phyloP scores from a whole-genome alignment of 768 basidiomycete species.

The Polyporus arcularius region DNA sequence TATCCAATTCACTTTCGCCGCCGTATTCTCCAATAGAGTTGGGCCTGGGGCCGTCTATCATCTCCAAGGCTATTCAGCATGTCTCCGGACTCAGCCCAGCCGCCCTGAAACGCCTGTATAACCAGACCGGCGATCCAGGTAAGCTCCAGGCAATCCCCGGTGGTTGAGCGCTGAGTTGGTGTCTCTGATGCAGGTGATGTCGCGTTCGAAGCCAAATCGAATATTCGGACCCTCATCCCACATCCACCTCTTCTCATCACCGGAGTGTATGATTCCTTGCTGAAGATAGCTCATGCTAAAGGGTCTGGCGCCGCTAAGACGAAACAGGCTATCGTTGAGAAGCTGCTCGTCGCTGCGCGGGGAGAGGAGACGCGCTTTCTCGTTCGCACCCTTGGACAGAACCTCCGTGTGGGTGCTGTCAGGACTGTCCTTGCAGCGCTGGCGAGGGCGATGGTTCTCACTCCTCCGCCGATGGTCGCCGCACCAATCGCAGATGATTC shows the following conservation, averaged over 20 bases:
- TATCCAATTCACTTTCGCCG: slow-evolving; percentile 80
- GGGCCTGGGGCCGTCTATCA: slow-evolving; percentile 65
- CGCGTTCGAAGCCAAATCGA: slow-evolving; percentile 81
- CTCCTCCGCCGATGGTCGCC: slow-evolving; percentile 37
- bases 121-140: slow-evolving; percentile 69
- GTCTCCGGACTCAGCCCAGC: slow-evolving; percentile 64
- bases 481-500: slow-evolving; percentile 25
- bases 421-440: slow-evolving; percentile 79
- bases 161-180: neutral
- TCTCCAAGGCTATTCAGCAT: slow-evolving; percentile 70
- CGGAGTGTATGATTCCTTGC: slow-evolving; percentile 65
- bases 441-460: slow-evolving; percentile 75
- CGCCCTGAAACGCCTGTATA: slow-evolving; percentile 67
- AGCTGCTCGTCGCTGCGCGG: slow-evolving; percentile 76
- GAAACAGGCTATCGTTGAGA: slow-evolving; percentile 79
- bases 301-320: slow-evolving; percentile 75
- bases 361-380: slow-evolving; percentile 90
- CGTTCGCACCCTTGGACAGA: slow-evolving; percentile 69
- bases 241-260: slow-evolving; percentile 67
- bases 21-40: slow-evolving; percentile 73
- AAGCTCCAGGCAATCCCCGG: slow-evolving; percentile 4
- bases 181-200: slow-evolving; percentile 61
- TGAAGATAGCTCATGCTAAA: slow-evolving; percentile 66
- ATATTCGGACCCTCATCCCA: slow-evolving; percentile 69
- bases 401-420: slow-evolving; percentile 87